A percentile compares a stretch with the other conserved stretches of the same genome.
These are phyloP conservation scores for Cytospora piceae DNA, from an alignment of 2,329 filamentous ascomycete genomes.

Conservation along the genomic window DNA sequence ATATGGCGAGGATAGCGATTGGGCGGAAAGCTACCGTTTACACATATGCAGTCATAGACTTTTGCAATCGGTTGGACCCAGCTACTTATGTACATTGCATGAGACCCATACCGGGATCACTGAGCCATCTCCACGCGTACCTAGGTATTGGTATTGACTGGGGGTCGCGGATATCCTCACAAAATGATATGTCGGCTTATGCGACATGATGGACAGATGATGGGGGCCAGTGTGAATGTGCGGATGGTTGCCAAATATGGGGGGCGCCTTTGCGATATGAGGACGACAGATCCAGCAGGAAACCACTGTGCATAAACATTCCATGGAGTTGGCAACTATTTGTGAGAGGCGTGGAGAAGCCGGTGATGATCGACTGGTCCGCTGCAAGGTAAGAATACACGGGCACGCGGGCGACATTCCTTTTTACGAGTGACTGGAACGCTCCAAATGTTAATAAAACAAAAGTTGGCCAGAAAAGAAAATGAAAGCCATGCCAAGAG, in stretches of 20 bases:
- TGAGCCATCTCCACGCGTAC: background rate
- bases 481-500: constrained; percentile 10
- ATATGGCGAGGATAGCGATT: constrained; percentile 17
- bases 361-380: background rate
- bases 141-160: background rate
- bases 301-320: background rate
- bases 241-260: background rate
- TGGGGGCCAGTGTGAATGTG: background rate
- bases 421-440: background rate
- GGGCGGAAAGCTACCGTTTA: background rate
- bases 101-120: constrained; percentile 4
- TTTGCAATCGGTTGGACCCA: constrained; percentile 18
- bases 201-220: constrained; percentile 1
- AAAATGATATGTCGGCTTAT: background rate
- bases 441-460: constrained; percentile 2
- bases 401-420: background rate
- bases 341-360: background rate
- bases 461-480: constrained; percentile 6
- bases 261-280: background rate
- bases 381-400: background rate
- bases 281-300: background rate
- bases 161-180: background rate
- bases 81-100: constrained; percentile 3
- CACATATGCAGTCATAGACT: constrained; percentile 14
- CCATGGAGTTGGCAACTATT: background rate